These are phyloP conservation scores for Verticillium klebahnii DNA, from an alignment of 2,329 filamentous ascomycete genomes.

Conservation along the genomic window DNA sequence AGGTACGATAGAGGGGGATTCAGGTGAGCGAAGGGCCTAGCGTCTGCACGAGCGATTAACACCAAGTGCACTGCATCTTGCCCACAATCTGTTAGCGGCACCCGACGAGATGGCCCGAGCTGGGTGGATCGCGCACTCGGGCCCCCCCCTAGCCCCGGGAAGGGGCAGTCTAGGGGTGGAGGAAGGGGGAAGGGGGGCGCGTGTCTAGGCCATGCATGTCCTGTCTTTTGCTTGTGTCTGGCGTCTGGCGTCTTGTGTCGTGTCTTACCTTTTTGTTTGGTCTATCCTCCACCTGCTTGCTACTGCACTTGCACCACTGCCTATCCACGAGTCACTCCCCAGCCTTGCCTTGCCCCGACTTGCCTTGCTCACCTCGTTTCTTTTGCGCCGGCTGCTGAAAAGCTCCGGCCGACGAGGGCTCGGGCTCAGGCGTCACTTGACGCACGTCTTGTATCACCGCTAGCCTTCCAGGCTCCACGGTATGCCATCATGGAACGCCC, in stretches of 20 bases:
- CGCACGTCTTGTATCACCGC: slow-evolving; percentile 30
- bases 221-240: background rate
- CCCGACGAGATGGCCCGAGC: background rate
- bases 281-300: background rate
- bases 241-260: background rate
- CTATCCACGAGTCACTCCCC: background rate
- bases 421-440: slow-evolving; percentile 28
- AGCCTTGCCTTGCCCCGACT: background rate
- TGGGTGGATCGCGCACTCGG: background rate
- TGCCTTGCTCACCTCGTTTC: background rate
- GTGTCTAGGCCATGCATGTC: too few relatives aligned
- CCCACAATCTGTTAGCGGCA: background rate
- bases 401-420: slow-evolving; percentile 6
- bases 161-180: too few relatives aligned
- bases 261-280: background rate
- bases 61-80: background rate
- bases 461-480: background rate
- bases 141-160: background rate
- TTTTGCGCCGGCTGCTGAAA: slow-evolving; percentile 3
- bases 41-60: background rate
- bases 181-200: too few relatives aligned
- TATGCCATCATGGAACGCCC: slow-evolving; percentile 22
- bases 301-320: background rate
- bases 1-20: background rate
- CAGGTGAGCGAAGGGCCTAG: background rate